Conservation (phyloP, 192 early-diverging fungal species). For the Backusella mclennaniae region DNA sequence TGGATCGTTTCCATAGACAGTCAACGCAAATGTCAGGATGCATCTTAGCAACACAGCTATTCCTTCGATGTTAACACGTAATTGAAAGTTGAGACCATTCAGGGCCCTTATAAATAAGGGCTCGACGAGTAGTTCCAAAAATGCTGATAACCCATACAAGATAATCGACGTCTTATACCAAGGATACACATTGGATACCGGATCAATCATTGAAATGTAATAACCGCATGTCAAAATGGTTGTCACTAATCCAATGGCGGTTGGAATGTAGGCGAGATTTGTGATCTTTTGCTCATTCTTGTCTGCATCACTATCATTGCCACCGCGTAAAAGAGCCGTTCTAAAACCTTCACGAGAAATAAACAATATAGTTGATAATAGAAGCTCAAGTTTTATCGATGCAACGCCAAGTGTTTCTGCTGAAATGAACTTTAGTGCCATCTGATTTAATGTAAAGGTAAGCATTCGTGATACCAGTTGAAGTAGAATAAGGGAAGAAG, state of each 20-base stretch:
- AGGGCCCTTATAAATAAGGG: conserved; percentile 80
- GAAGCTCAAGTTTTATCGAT: conserved; percentile 79
- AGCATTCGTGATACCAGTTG: conserved; percentile 72
- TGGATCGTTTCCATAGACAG: conserved; percentile 46
- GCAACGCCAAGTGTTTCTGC: conserved; percentile 80
- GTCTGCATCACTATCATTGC: not conserved
- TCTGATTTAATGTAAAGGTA: conserved; percentile 83
- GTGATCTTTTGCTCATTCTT: conserved; percentile 52
- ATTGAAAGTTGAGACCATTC: conserved; percentile 68
- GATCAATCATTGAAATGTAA: conserved; percentile 39
- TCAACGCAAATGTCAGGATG: conserved; percentile 60
- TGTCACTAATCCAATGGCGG: conserved; percentile 60
- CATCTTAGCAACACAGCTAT: conserved; percentile 76
- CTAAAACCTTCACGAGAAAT: conserved; percentile 83
- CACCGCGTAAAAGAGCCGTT: conserved; percentile 64
- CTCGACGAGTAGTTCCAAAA: conserved; percentile 81
- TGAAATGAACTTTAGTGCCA: conserved; percentile 69
- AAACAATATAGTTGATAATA: conserved; percentile 89
- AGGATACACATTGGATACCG: conserved; percentile 31
- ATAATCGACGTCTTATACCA: conserved; percentile 54
- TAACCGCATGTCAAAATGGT: conserved; percentile 51
- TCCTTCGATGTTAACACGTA: conserved; percentile 82
- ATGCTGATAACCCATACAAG: conserved; percentile 72
- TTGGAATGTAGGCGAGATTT: conserved; percentile 73
- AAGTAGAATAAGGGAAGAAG: conserved; percentile 70